A percentile compares a stretch with the other conserved stretches of the same genome.
Conservation (phyloP, 139 green algal species). For the Trebouxia sp. region DNA sequence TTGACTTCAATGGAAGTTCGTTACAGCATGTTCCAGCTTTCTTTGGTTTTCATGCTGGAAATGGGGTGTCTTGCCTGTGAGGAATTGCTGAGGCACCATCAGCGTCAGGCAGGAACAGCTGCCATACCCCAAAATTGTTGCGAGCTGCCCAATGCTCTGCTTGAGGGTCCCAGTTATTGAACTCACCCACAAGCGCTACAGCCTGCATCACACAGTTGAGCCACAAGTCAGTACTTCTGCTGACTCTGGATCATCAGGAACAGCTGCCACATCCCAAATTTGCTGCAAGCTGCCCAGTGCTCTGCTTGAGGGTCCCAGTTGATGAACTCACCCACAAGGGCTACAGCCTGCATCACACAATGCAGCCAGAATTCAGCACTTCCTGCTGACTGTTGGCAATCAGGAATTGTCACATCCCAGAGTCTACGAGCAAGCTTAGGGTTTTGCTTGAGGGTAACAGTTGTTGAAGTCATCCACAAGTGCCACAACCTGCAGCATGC, state of each 20-base stretch:
- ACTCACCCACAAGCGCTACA: conserved; percentile 90
- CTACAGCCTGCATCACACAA: conserved; percentile 70
- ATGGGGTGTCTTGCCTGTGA: conserved; percentile 61
- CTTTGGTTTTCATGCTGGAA: background rate
- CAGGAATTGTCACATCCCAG: conserved; percentile 86
- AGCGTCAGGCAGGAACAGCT: conserved; percentile 87
- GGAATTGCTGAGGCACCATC: conserved; percentile 76
- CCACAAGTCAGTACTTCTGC: conserved; percentile 66
- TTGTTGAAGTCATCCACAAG: conserved; percentile 95
- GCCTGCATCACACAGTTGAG: conserved; percentile 68
- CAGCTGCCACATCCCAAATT: conserved; percentile 84
- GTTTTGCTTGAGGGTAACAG: conserved; percentile 73
- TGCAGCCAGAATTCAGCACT: too few relatives aligned
- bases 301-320: conserved; percentile 74
- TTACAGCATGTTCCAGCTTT: too few relatives aligned
- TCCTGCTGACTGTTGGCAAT: conserved; percentile 76
- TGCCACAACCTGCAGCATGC: conserved; percentile 56
- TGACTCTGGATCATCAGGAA: conserved; percentile 82
- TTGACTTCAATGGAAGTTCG: too few relatives aligned
- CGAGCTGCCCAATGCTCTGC: conserved; percentile 84
- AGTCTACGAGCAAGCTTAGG: conserved; percentile 90
- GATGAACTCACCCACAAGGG: conserved; percentile 95
- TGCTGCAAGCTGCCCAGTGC: conserved; percentile 87
- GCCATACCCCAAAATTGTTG: conserved; percentile 86
- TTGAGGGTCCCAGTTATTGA: conserved; percentile 90